Evolutionary conservation across 225 moss, liverwort and hornwort genomes (phyloP).

Genomic region (Lunularia cruciata): DNA sequence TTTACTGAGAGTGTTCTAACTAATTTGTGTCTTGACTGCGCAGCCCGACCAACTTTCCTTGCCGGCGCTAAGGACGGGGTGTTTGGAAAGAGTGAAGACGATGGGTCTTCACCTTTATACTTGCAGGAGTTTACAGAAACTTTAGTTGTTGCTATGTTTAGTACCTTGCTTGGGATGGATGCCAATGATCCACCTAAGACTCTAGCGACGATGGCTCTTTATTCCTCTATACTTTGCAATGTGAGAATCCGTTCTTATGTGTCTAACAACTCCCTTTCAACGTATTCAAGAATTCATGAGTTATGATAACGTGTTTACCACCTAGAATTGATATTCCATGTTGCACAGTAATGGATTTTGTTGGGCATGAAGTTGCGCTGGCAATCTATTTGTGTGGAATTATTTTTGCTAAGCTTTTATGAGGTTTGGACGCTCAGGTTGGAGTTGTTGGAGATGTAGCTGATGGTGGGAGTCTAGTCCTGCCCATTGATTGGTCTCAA

Average conservation of each 20-base stretch:
- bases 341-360: too few species aligned
- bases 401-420: neutral
- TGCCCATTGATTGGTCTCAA: constrained; percentile 94
- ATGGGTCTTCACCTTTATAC: constrained; percentile 62
- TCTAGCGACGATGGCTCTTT: constrained; percentile 95
- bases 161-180: constrained; percentile 95
- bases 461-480: constrained; percentile 82
- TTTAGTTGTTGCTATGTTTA: constrained; percentile 96
- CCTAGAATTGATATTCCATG: too few species aligned
- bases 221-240: constrained; percentile 87
- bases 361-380: too few species aligned
- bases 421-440: constrained; percentile 57
- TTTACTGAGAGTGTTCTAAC: neutral
- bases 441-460: constrained; percentile 80
- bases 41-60: constrained; percentile 83
- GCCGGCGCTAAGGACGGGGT: constrained; percentile 80
- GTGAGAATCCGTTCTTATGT: too few species aligned
- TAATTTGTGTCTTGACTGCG: constrained; percentile 12
- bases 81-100: constrained; percentile 50
- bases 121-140: constrained; percentile 70
- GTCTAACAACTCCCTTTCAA: too few species aligned
- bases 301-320: too few species aligned
- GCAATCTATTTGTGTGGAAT: neutral
- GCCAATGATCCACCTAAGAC: constrained; percentile 99
- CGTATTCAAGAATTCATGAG: too few species aligned